phyloP scores from a whole-genome alignment of 805 yeast species.

The Torulaspora indica region DNA sequence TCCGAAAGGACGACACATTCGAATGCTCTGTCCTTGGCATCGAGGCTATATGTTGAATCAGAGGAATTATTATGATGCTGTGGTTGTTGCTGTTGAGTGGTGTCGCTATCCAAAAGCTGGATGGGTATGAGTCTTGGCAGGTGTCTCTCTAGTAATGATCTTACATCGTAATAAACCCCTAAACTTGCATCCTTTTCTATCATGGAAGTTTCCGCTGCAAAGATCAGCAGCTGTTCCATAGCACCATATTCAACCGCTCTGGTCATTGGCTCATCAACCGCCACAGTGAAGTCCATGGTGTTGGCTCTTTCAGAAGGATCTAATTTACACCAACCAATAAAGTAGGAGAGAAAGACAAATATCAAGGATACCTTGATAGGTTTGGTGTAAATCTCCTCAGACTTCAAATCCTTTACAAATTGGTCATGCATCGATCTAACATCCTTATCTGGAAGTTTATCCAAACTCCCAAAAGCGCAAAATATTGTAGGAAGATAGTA shows the following conservation, averaged over 20 bases:
- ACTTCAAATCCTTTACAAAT: constrained; percentile 37
- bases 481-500: constrained; percentile 63
- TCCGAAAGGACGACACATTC: constrained; percentile 23
- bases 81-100: constrained; percentile 11
- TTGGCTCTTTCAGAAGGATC: constrained; percentile 39
- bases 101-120: constrained; percentile 49
- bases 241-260: constrained; percentile 60
- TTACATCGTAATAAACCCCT: constrained; percentile 56
- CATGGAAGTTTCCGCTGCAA: constrained; percentile 52
- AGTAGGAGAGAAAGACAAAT: constrained; percentile 50
- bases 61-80: background rate
- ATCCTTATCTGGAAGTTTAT: constrained; percentile 36
- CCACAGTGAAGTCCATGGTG: constrained; percentile 49
- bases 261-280: constrained; percentile 57
- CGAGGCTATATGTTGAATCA: background rate
- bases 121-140: constrained; percentile 54
- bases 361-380: constrained; percentile 49
- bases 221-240: constrained; percentile 58
- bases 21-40: constrained; percentile 7
- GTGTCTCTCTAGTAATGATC: constrained; percentile 61
- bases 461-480: constrained; percentile 40
- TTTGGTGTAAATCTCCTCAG: constrained; percentile 42
- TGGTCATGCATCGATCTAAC: constrained; percentile 39
- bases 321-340: constrained; percentile 64
- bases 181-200: constrained; percentile 39